Percentiles rank a stretch among this genome's conserved stretches.
phyloP scores from a whole-genome alignment of 768 basidiomycete genomes.

The Boletus rubescentipes region DNA sequence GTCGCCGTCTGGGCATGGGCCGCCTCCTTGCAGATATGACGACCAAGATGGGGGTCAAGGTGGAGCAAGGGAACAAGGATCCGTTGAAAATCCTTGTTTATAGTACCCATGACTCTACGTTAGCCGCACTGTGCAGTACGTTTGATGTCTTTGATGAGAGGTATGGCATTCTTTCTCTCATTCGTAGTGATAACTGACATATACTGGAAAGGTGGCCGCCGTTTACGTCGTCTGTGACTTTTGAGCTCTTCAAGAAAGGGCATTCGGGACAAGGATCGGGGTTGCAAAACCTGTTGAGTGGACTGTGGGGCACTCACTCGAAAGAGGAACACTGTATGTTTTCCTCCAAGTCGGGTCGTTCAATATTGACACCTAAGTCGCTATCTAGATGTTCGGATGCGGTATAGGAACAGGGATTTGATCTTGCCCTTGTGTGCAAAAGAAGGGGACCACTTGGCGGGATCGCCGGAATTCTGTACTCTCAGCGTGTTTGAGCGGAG shows the following conservation, averaged over 20 bases:
- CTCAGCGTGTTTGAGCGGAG: slow-evolving; percentile 60
- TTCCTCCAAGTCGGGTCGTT: not conserved
- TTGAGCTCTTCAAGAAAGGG: slow-evolving; percentile 63
- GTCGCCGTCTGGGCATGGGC: slow-evolving; percentile 75
- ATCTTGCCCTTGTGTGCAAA: slow-evolving; percentile 62
- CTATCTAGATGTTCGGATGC: slow-evolving; percentile 64
- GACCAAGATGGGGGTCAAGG: slow-evolving; percentile 62
- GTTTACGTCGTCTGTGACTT: slow-evolving; percentile 71
- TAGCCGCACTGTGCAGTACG: slow-evolving; percentile 62
- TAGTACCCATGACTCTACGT: slow-evolving; percentile 68
- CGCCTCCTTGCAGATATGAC: slow-evolving; percentile 64
- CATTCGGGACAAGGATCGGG: slow-evolving; percentile 8
- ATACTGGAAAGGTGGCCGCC: slow-evolving; percentile 59
- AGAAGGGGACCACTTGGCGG: slow-evolving; percentile 64
- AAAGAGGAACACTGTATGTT: slow-evolving; percentile 45
- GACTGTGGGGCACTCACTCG: slow-evolving; percentile 33
- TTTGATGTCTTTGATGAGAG: slow-evolving; percentile 72
- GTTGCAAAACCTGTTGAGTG: slow-evolving; percentile 44
- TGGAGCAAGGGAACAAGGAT: slow-evolving; percentile 42
- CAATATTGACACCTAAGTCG: not conserved
- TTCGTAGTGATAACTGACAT: not conserved
- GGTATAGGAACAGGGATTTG: slow-evolving; percentile 70
- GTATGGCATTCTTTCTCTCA: slow-evolving; percentile 36
- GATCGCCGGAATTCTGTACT: slow-evolving; percentile 73
- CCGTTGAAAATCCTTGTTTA: slow-evolving; percentile 66